Evolutionary conservation across 306 rosid genomes (phyloP).

Genomic region (Ziziphus jujuba): DNA sequence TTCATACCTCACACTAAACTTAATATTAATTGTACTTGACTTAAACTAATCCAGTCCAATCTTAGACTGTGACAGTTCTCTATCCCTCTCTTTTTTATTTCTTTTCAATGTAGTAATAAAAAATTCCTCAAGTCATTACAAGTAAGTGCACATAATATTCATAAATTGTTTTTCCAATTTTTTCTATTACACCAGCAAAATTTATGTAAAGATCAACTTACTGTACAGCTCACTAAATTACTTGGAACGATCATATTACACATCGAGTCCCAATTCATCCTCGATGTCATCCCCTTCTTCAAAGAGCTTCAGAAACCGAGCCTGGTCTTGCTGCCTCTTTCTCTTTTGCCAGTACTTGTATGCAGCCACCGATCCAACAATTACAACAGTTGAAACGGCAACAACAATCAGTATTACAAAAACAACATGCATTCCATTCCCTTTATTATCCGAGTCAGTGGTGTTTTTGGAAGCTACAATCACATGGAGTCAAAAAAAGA

Average conservation of each 20-base stretch:
- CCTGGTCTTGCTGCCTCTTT: slow-evolving; percentile 69
- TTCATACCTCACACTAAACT: no score
- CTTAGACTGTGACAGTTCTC: no score
- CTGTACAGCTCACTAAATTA: slow-evolving; percentile 27
- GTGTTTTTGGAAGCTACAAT: slow-evolving; percentile 51
- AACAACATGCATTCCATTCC: slow-evolving; percentile 47
- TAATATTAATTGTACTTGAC: no score
- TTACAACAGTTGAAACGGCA: slow-evolving; percentile 26
- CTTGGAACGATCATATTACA: slow-evolving; percentile 33
- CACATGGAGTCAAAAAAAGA: neutral
- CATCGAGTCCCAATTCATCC: slow-evolving; percentile 62
- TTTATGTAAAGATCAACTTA: slow-evolving; percentile 32
- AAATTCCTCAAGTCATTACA: neutral
- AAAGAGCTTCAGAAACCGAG: slow-evolving; percentile 70
- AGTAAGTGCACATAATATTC: neutral
- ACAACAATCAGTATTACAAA: slow-evolving; percentile 45
- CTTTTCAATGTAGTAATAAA: neutral
- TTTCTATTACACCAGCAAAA: slow-evolving; percentile 27
- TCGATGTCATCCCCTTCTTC: slow-evolving; percentile 76
- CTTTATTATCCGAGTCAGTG: slow-evolving; percentile 22
- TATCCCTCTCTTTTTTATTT: no score
- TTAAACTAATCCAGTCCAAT: no score
- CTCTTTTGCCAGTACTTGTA: slow-evolving; percentile 80
- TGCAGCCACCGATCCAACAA: slow-evolving; percentile 41
- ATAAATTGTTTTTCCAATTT: slow-evolving; percentile 3